Conservation (phyloP, 164 flowering plant species). For the Vitis rotundifolia region DNA sequence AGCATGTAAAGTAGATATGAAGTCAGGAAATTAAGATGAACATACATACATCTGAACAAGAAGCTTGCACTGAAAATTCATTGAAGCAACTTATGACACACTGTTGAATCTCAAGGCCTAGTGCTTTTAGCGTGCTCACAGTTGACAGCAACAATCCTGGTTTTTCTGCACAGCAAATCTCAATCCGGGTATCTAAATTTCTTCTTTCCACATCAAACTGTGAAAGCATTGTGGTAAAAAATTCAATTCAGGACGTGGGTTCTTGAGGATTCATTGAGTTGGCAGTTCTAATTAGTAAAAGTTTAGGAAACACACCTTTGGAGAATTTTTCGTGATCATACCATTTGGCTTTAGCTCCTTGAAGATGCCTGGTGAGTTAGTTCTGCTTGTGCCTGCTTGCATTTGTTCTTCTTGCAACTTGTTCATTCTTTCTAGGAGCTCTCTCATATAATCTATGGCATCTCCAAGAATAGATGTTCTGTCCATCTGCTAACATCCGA, state of each 20-base stretch:
- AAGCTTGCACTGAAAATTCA: constrained; percentile 88
- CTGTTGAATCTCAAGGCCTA: constrained; percentile 88
- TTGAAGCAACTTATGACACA: constrained; percentile 92
- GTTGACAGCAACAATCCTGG: constrained; percentile 80
- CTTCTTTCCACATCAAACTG: constrained; percentile 85
- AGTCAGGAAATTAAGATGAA: background rate
- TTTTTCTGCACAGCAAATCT: constrained; percentile 65
- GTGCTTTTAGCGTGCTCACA: constrained; percentile 69
- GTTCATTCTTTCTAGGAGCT: constrained; percentile 69
- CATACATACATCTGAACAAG: constrained; percentile 72
- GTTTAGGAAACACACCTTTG: constrained; percentile 48
- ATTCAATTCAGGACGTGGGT: background rate
- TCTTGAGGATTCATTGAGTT: background rate
- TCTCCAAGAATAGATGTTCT: constrained; percentile 94
- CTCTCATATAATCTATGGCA: constrained; percentile 86
- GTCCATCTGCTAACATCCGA: constrained; percentile 63
- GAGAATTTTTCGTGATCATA: constrained; percentile 56
- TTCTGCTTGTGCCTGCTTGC: constrained; percentile 24
- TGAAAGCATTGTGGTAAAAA: constrained; percentile 3
- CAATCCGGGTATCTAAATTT: constrained; percentile 56
- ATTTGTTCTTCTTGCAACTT: constrained; percentile 52
- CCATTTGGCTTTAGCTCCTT: constrained; percentile 61
- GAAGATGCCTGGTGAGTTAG: constrained; percentile 38
- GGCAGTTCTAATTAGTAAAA: too few species aligned
- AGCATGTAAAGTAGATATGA: too few species aligned